These are phyloP conservation scores for Euphorbia celastroides DNA, from an alignment of 441 rosid genomes.

Conservation along the genomic window DNA sequence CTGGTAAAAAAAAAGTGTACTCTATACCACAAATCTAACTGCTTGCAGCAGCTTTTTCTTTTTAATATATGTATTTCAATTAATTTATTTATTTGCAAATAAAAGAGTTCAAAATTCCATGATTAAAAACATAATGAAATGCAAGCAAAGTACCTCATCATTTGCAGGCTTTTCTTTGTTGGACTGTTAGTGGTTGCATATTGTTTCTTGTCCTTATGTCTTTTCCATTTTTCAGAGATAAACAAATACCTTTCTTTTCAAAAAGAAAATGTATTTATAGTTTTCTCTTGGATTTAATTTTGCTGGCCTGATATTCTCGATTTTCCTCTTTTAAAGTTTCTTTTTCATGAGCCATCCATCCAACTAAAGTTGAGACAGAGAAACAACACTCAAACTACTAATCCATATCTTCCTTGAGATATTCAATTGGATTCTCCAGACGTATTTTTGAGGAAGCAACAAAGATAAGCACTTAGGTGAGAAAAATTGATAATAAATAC, in stretches of 20 bases:
- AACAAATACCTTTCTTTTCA: too few species aligned
- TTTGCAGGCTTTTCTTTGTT: conserved; percentile 37
- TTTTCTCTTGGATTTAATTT: background rate
- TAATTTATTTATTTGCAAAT: background rate
- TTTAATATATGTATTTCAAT: background rate
- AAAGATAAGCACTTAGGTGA: too few species aligned
- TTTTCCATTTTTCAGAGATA: conserved; percentile 2
- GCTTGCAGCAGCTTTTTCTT: conserved; percentile 9
- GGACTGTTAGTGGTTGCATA: conserved; percentile 30
- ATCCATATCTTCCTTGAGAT: conserved; percentile 30
- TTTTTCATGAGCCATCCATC: conserved; percentile 15
- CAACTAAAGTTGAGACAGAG: conserved; percentile 24
- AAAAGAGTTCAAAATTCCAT: background rate
- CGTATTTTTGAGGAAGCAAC: too few species aligned
- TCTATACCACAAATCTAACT: conserved; percentile 11
- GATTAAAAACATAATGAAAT: background rate
- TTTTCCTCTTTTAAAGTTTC: conserved; percentile 9
- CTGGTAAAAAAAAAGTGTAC: conserved; percentile 7
- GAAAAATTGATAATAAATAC: too few species aligned
- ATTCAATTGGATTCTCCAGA: conserved; percentile 27
- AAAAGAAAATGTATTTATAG: background rate
- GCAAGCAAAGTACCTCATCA: conserved; percentile 22
- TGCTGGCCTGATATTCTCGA: conserved; percentile 9
- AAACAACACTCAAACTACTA: conserved; percentile 17
- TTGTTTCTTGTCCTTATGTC: conserved; percentile 30